A percentile compares a stretch with the other conserved stretches of the same genome.
Evolutionary conservation across 257 asterid genomes (phyloP).

Genomic region (Petunia secreta): DNA sequence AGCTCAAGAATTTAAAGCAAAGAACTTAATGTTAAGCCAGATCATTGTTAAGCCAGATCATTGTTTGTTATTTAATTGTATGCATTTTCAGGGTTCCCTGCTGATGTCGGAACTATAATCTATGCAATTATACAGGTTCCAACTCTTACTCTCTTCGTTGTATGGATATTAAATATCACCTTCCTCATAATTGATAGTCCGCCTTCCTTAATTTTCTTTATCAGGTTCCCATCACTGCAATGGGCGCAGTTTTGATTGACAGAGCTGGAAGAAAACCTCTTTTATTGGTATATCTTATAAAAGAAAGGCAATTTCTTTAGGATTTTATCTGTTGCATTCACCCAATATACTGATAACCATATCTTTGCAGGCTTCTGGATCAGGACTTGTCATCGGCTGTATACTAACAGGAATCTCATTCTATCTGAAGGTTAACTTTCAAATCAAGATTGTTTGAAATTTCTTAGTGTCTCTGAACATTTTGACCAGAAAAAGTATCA

Average conservation of each 20-base stretch:
- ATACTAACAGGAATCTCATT: constrained; percentile 68
- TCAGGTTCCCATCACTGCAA: constrained; percentile 75
- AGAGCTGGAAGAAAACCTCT: constrained; percentile 89
- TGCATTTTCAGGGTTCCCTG: constrained; percentile 68
- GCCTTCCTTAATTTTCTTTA: constrained; percentile 7
- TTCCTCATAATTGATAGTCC: background rate
- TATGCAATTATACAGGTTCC: constrained; percentile 85
- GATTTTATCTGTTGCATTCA: background rate
- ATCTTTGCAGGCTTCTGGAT: constrained; percentile 68
- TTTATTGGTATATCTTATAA: constrained; percentile 56
- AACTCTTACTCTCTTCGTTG: constrained; percentile 26
- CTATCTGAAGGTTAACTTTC: constrained; percentile 64
- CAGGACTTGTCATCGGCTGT: constrained; percentile 84
- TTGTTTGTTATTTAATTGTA: background rate
- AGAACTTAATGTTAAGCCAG: background rate
- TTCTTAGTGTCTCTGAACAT: background rate
- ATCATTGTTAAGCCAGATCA: background rate
- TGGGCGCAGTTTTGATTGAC: constrained; percentile 76
- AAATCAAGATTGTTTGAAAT: background rate
- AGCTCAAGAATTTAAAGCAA: background rate
- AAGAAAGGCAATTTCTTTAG: background rate
- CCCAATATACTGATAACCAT: background rate
- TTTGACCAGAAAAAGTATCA: constrained; percentile 25
- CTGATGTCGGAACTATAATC: constrained; percentile 74
- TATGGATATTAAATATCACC: background rate